Base-by-base conservation (phyloP, 345 rosid genomes). In the Sonneratia caseolaris region DNA sequence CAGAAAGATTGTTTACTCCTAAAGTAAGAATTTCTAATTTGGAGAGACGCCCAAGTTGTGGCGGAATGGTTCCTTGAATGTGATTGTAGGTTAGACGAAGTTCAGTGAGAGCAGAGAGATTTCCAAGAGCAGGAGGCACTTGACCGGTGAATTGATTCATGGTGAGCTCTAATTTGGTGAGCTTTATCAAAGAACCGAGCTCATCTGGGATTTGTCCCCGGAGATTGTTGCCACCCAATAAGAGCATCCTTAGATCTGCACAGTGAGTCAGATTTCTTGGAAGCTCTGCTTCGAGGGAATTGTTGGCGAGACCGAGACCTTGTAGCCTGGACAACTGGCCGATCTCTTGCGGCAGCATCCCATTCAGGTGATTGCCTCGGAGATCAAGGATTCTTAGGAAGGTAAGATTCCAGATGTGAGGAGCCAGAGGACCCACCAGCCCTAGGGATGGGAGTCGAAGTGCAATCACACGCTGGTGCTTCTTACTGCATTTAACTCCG, bases 1-100 rank as follows among this genome's bases (percentile, higher is more conserved):
- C 85, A 14, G 73, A 68, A 1, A 81, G 56, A 48, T 32, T 67
- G 68, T 81, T 84, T 5, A 21, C 76, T 27, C 37, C 37, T 48
- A 79, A 12, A 8, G 48, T 66, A 32, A 76, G 32, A 38, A 32
- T 6, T 6, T 69, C 74, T 37, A 79, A 76, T 9, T 66, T 38
- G 42, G 75, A 45, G 18, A 79, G 78, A 12, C 0, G 53, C 5
- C 83, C 81, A 55, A 81, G 59, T 21, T 69, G 78, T 21, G 27
- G 53, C 0, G 75, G 73, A 11, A 76, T 66, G 38, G 42, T 42
- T 21, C 84, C 85, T 2, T 36, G 32, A 13, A 84, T 36, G 24
- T 69, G 70, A 51, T 79, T 79, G 19, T 4, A 8, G 1, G 35
- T 27, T 6, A 75, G 13, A 10, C 4, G 21, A 19, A 76, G 67